Evolutionary conservation across 257 asterid genomes (phyloP).

Genomic region (Capsicum rhomboideum): DNA sequence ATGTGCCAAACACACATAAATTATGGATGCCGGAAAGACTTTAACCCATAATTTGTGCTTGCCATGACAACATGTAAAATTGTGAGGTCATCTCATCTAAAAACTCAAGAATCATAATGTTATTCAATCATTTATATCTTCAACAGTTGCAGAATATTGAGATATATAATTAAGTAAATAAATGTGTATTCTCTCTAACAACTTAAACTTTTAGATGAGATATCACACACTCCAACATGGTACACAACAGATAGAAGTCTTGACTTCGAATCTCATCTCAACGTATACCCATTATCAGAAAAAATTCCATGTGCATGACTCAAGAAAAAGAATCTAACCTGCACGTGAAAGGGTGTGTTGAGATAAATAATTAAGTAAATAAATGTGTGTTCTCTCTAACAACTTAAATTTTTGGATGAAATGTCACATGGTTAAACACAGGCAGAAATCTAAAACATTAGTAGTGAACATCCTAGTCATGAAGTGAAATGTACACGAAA

Average conservation of each 20-base stretch:
- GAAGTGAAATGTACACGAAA: neutral
- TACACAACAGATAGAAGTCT: fast-evolving
- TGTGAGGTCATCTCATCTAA: neutral
- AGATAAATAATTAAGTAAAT: too few species aligned
- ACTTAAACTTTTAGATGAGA: neutral
- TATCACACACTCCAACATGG: neutral
- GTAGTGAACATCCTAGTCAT: neutral
- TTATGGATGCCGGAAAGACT: neutral
- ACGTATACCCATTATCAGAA: neutral
- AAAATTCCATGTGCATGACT: neutral
- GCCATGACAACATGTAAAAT: neutral
- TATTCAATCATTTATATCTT: neutral
- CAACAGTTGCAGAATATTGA: neutral
- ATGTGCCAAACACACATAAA: neutral
- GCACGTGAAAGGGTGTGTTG: neutral
- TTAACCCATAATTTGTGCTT: neutral
- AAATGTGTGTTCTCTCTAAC: too few species aligned
- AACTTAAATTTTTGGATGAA: neutral
- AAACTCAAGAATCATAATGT: neutral
- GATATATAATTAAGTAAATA: neutral
- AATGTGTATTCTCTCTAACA: neutral
- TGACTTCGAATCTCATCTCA: neutral
- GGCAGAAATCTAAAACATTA: neutral
- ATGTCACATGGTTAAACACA: neutral
- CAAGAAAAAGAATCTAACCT: neutral